Base-by-base conservation (phyloP, 1,284 basidiomycete genomes). In the Sparassis latifolia region DNA sequence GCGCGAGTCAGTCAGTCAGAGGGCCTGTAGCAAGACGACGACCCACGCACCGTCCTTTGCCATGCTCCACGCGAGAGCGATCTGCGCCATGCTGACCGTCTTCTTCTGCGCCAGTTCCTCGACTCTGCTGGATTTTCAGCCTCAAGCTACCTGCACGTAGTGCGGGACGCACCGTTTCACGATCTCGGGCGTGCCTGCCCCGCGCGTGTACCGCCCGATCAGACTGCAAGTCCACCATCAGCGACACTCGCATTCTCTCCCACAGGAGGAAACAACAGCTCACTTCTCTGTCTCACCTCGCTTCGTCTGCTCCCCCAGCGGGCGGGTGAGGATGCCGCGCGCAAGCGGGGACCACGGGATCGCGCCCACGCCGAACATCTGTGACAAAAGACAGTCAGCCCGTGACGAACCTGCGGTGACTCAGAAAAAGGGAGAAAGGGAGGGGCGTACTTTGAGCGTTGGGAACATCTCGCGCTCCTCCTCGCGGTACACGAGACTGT, bases 381-480 rank as follows among this genome's bases (percentile, higher is more conserved):
- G 44, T 10, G 9, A 20, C 12, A 28, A n/a, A 27, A 27, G 9
- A 35, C 2, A 9, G 30, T 45, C 33, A 7, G 7, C 12, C 20
- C 20, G 20, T 20, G 20, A 20, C 20, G 20, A 31, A 5, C 12
- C 28, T 32, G n/a, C 20, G 5, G 12, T 30, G 31, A 29, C 3
- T 28, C 12, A 12, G 10, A 4, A 9, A 6, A 9, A 38, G 9
- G 7, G 35, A 38, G 35, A 7, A 42, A 10, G 5, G 40, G 6
- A 42, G 40, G 38, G 33, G 29, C 12, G 2, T 28, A 64, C 65
- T 58, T 65, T 63, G 20, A 68, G 58, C 0, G 63, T 63, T 3
- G 76, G 76, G 51, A 73, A 69, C 74, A 78, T 77, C 63, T 78
- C 76, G 10, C 74, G 64, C 58, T 76, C 75, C 55, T 77, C 75